Conservation (phyloP, 768 basidiomycete species). For the Lentinula boryana region DNA sequence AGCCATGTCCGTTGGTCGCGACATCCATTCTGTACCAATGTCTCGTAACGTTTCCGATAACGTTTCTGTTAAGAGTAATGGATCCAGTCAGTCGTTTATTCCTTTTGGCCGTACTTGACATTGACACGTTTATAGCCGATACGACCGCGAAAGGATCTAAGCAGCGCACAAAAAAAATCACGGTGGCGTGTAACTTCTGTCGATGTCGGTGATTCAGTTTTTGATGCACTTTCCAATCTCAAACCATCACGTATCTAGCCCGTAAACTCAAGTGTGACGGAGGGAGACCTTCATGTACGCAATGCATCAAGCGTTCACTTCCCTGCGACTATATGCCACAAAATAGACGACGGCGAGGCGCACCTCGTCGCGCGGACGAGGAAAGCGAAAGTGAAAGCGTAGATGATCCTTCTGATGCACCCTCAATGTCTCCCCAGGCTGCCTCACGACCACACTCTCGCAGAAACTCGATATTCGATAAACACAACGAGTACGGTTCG, state of each 20-base stretch:
- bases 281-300: slow-evolving; percentile 74
- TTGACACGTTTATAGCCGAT: slow-evolving; percentile 10
- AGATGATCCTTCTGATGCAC: slow-evolving; percentile 47
- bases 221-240: slow-evolving; percentile 4
- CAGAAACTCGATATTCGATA: slow-evolving; percentile 42
- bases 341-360: slow-evolving; percentile 64
- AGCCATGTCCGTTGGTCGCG: slow-evolving; percentile 38
- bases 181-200: slow-evolving; percentile 88
- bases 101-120: neutral
- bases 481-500: slow-evolving; percentile 32
- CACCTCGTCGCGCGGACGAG: slow-evolving; percentile 52
- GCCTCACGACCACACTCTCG: slow-evolving; percentile 42
- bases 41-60: slow-evolving; percentile 36
- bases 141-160: slow-evolving; percentile 43
- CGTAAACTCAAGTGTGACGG: slow-evolving; percentile 89
- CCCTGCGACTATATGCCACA: slow-evolving; percentile 77
- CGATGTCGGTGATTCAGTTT: slow-evolving; percentile 53
- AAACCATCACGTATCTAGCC: slow-evolving; percentile 37
- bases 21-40: slow-evolving; percentile 36
- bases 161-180: slow-evolving; percentile 78
- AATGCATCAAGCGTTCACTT: slow-evolving; percentile 75
- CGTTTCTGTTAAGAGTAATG: slow-evolving; percentile 13
- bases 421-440: slow-evolving; percentile 54
- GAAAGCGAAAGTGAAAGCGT: slow-evolving; percentile 67
- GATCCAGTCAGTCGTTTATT: slow-evolving; percentile 28